Base-by-base conservation (phyloP, 2,329 filamentous ascomycete species). In the Curvularia hawaiiensis region DNA sequence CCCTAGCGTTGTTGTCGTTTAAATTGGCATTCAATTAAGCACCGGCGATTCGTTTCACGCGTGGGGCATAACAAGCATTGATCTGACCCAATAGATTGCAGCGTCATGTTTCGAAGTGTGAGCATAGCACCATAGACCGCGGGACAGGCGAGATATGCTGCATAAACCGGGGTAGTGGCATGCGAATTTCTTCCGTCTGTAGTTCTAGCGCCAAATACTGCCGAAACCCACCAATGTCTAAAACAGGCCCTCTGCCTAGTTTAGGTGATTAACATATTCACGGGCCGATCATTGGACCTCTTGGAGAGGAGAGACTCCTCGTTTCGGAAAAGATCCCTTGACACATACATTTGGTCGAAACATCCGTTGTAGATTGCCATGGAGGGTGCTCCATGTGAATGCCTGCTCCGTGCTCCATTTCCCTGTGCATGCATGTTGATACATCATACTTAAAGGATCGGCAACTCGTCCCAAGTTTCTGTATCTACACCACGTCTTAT, bases 11-110 rank as follows among this genome's bases (percentile, higher is more conserved):
- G 41, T 53, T 52, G 55, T 14, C 50, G 46, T 46, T 58, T 62
- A 64, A 59, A 65, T 67, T 65, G 49, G 45, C 49, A 50, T 38
- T 58, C 58, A 66, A 66, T 69, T 24, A 66, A 63, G 50, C 58
- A 59, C 63, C 63, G 64, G 62, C 48, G 52, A 64, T 61, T 59
- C 60, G 56, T 61, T 63, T 63, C 57, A 60, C 38, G 28, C 20
- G 41, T 45, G 39, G 50, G 18, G 55, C 35, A 44, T 30, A 18
- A 58, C 46, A 33, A 65, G 60, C 61, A 59, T 57, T 53, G 56
- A 51, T 31, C 40, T 48, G 40, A 47, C 51, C 48, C 31, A 39
- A 28, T 43, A 10, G 35, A 26, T 30, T 50, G 35, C 28, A 30
- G 48, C 51, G 44, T 14, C 54, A 38, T 41, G 39, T 50, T 51